Percentiles rank a stretch among this genome's conserved stretches.
These are phyloP conservation scores for Sedum album DNA, from an alignment of 164 flowering plant genomes.

Conservation along the genomic window DNA sequence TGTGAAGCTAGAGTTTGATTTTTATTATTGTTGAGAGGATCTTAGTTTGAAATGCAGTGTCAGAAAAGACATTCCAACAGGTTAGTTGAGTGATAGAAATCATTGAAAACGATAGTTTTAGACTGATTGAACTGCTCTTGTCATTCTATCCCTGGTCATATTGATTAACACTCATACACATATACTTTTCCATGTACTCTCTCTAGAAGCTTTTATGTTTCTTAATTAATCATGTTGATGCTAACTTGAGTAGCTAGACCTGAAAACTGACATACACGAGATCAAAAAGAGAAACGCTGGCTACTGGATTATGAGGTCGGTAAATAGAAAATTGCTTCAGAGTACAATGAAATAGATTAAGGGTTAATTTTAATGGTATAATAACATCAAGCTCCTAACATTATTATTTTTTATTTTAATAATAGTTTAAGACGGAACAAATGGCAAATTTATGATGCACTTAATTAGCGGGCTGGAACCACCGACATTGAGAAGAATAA, in stretches of 20 bases:
- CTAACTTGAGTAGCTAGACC: neutral
- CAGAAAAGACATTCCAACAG: slow-evolving; percentile 6
- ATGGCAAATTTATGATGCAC: too few relatives aligned
- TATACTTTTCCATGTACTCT: neutral
- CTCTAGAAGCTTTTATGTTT: neutral
- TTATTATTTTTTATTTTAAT: too few relatives aligned
- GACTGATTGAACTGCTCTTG: neutral
- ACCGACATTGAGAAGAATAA: too few relatives aligned
- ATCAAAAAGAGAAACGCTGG: neutral
- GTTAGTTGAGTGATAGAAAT: slow-evolving; percentile 1
- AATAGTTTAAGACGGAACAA: too few relatives aligned
- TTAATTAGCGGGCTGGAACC: too few relatives aligned
- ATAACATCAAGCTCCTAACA: too few relatives aligned
- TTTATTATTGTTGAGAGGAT: slow-evolving; percentile 3
- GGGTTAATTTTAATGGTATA: too few relatives aligned
- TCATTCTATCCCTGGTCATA: neutral
- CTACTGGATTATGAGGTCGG: too few relatives aligned
- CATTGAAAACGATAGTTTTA: neutral
- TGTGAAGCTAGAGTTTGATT: neutral
- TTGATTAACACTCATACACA: neutral
- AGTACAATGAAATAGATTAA: too few relatives aligned
- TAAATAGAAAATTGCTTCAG: too few relatives aligned
- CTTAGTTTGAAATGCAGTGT: slow-evolving; percentile 3
- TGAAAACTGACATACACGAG: neutral
- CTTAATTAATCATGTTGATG: neutral